Conservation (phyloP, 108 stramenopile species). For the Fistulifera solaris region DNA sequence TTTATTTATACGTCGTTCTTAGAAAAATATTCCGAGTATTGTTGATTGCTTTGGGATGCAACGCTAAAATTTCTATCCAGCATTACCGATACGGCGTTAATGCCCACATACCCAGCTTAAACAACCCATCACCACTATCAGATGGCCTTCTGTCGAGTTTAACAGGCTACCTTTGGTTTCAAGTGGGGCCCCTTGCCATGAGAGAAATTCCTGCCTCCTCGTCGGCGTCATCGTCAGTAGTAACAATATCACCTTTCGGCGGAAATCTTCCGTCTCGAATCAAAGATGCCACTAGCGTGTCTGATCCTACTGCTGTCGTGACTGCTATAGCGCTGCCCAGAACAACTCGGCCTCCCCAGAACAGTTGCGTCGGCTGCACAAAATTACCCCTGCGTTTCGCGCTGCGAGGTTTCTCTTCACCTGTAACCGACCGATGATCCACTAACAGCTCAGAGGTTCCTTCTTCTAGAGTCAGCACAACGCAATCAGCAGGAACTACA, state of each 20-base stretch:
- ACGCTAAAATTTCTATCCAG: too few species aligned
- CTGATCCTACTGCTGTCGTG: conserved; percentile 50
- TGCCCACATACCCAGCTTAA: too few species aligned
- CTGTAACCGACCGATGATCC: conserved; percentile 56
- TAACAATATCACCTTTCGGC: conserved; percentile 26
- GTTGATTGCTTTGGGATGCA: too few species aligned
- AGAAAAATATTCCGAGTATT: background rate
- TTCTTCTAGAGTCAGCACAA: conserved; percentile 37
- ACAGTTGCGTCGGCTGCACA: conserved; percentile 20
- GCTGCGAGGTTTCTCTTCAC: conserved; percentile 49
- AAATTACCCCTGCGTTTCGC: conserved; percentile 5
- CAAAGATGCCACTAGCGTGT: conserved; percentile 44
- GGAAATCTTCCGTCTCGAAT: conserved; percentile 64
- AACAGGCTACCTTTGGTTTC: too few species aligned
- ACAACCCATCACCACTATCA: too few species aligned
- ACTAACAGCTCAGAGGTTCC: conserved; percentile 50
- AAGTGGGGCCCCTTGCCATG: background rate
- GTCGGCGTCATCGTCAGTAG: conserved; percentile 5
- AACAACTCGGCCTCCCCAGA: conserved; percentile 59
- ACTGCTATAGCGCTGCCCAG: conserved; percentile 64
- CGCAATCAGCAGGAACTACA: conserved; percentile 73
- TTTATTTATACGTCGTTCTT: background rate
- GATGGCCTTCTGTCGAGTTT: too few species aligned
- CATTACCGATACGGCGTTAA: too few species aligned
- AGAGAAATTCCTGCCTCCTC: conserved; percentile 11